These are phyloP conservation scores for Alternaria dauci DNA, from an alignment of 2,329 filamentous ascomycete species.

Conservation along the genomic window DNA sequence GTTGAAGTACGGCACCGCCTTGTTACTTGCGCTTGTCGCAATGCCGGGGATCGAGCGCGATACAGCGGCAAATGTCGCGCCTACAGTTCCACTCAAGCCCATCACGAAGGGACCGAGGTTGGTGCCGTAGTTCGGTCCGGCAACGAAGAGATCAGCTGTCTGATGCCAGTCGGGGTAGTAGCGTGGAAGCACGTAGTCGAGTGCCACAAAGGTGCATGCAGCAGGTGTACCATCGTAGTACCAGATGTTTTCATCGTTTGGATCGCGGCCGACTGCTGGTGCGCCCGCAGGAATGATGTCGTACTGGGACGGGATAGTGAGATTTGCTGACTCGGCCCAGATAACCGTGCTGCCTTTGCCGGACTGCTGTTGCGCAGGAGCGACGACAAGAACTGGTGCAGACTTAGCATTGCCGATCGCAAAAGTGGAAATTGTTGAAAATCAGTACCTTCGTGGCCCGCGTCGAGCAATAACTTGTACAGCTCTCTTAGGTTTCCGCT, in stretches of 20 bases:
- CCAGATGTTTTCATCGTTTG: constrained; percentile 63
- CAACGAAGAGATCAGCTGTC: constrained; percentile 62
- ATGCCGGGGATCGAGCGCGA: constrained; percentile 61
- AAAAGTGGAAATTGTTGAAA: neutral
- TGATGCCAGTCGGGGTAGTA: constrained; percentile 54
- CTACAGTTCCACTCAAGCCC: constrained; percentile 43
- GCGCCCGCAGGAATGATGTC: constrained; percentile 57
- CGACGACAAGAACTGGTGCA: constrained; percentile 52
- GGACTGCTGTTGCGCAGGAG: constrained; percentile 55
- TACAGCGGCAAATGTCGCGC: constrained; percentile 61
- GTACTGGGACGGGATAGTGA: constrained; percentile 56
- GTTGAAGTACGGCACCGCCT: constrained; percentile 55
- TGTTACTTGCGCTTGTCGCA: constrained; percentile 57
- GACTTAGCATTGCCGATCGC: neutral
- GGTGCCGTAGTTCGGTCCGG: constrained; percentile 65
- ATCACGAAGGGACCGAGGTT: constrained; percentile 63
- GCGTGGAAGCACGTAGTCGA: constrained; percentile 64
- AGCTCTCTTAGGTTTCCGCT: constrained; percentile 49
- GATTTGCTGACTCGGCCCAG: constrained; percentile 56
- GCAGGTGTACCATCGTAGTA: constrained; percentile 69
- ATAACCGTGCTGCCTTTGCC: constrained; percentile 56
- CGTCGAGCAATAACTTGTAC: constrained; percentile 38
- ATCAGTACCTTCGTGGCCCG: constrained; percentile 36
- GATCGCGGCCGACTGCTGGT: constrained; percentile 61
- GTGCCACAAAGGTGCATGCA: constrained; percentile 63